Base-by-base conservation (phyloP, 2,329 filamentous ascomycete genomes). In the Decorospora gaudefroyi region DNA sequence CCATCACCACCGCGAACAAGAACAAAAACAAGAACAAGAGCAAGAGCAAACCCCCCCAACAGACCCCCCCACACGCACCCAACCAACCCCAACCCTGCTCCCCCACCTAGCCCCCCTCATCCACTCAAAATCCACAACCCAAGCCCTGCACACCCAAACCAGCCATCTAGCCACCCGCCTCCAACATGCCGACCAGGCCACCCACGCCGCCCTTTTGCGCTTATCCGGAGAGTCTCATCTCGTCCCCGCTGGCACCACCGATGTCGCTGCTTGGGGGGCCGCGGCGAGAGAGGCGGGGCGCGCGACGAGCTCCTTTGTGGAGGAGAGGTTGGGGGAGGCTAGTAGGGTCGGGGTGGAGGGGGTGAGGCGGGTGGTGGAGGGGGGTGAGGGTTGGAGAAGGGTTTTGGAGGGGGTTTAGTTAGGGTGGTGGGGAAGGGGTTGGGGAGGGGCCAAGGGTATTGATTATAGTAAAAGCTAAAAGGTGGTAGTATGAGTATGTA, bases 191-290 rank as follows among this genome's bases (percentile, higher is more conserved):
- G 62, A 67, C 18, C 62, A 64, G 17, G 63, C 68, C 2, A 55
- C 60, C 1, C 47, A 53, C 9, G 61, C 65, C 15, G 55, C 60
- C 1, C 43, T 72, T 4, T 49, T 63, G 4, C 59, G 69, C 4
- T 56, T 73, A 1, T 66, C 69, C 0, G 68, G 61, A 12, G 70
- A 73, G 51, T 72, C 68, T 43, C 68, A 71, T 39, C 49, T 73
- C 7, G 50, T 72, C 4, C 60, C 65, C 7, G 65, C 63, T n/a
- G 64, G 63, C 1, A 53, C 58, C 3, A 61, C 61, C 27, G 54
- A 58, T n/a, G 53, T 62, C 1, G 44, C 36, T 4, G 51, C 53
- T 2, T 69, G 66, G 66, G 57, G 55, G 1, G 59, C 48, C 25
- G 50, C 55, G 8, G 62, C 61, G 4, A 39, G 11, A 10, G 54